phyloP scores from a whole-genome alignment of 495 filamentous ascomycete species.

The Trichocladium antarcticum region DNA sequence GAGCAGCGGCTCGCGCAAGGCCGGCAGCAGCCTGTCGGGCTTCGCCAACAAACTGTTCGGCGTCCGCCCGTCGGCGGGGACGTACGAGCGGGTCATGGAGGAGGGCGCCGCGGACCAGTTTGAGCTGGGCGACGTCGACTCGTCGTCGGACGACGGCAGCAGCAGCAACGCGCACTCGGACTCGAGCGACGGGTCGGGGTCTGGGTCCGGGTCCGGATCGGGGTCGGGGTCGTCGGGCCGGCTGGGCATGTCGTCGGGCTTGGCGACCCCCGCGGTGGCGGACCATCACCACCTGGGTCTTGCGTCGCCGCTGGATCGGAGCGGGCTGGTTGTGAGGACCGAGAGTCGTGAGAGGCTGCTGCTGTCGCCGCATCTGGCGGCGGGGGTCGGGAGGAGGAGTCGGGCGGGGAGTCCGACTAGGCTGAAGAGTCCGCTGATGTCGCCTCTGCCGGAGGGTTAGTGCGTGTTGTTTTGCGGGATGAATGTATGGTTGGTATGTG shows the following conservation, averaged over 20 bases:
- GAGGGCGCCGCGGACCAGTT: conserved; percentile 58
- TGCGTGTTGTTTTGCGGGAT: too few species aligned
- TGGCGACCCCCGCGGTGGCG: conserved; percentile 60
- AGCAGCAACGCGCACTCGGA: conserved; percentile 47
- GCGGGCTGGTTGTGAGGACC: conserved; percentile 62
- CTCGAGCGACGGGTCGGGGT: conserved; percentile 37
- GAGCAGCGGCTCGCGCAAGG: conserved; percentile 32
- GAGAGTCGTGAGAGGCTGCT: conserved; percentile 66
- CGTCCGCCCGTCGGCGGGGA: conserved; percentile 24
- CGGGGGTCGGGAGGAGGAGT: conserved; percentile 44
- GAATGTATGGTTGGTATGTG: too few species aligned
- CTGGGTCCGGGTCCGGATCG: too few species aligned
- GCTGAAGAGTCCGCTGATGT: conserved; percentile 52
- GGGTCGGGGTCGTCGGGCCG: conserved; percentile 18
- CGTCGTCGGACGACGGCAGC: conserved; percentile 41
- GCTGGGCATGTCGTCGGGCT: conserved; percentile 46
- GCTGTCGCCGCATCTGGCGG: conserved; percentile 32
- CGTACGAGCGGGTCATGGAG: conserved; percentile 80
- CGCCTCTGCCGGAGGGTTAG: conserved; percentile 33
- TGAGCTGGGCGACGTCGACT: conserved; percentile 54
- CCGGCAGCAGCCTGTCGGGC: conserved; percentile 44
- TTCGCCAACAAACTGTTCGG: conserved; percentile 50
- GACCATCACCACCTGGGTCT: too few species aligned
- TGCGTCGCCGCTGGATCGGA: conserved; percentile 52
- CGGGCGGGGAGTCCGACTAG: conserved; percentile 54